Percentiles rank a stretch among this genome's conserved stretches.
Conservation (phyloP, 148 eudicot species). For the Persicaria maculosa region DNA sequence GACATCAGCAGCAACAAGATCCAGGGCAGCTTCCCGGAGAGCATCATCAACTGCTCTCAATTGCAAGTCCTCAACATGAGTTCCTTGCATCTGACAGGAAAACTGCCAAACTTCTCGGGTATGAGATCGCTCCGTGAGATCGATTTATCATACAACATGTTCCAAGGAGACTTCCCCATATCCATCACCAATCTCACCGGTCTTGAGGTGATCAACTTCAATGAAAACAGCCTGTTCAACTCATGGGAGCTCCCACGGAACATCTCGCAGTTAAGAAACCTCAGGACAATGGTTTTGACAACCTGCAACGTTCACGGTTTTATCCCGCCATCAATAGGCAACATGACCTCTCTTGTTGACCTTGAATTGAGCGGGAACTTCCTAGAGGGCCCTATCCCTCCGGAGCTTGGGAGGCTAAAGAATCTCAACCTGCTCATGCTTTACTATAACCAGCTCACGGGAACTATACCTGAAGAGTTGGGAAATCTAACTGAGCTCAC, state of each 20-base stretch:
- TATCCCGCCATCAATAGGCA: conserved; percentile 55
- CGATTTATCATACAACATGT: conserved; percentile 50
- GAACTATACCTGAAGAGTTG: conserved; percentile 66
- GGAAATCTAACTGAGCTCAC: conserved; percentile 59
- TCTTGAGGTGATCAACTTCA: conserved; percentile 54
- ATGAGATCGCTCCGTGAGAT: conserved; percentile 40
- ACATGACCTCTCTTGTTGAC: conserved; percentile 73
- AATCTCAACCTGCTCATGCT: conserved; percentile 59
- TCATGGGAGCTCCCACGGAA: conserved; percentile 56
- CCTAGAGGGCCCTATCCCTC: conserved; percentile 47
- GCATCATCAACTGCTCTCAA: conserved; percentile 51
- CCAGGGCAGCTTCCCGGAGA: conserved; percentile 41
- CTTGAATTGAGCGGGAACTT: conserved; percentile 67
- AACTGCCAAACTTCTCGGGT: conserved; percentile 52
- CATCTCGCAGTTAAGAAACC: conserved; percentile 35
- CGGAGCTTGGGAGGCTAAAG: conserved; percentile 55
- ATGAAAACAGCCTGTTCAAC: conserved; percentile 43
- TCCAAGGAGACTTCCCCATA: conserved; percentile 62
- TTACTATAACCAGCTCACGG: conserved; percentile 63
- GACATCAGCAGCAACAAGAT: conserved; percentile 46
- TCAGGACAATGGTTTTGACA: conserved; percentile 45
- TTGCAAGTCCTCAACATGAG: conserved; percentile 53
- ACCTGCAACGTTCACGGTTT: conserved; percentile 47
- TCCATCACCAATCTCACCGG: conserved; percentile 53
- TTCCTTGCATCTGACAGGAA: conserved; percentile 32